Base-by-base conservation (phyloP, 2,329 filamentous ascomycete genomes). In the Aspergillus brasiliensis region DNA sequence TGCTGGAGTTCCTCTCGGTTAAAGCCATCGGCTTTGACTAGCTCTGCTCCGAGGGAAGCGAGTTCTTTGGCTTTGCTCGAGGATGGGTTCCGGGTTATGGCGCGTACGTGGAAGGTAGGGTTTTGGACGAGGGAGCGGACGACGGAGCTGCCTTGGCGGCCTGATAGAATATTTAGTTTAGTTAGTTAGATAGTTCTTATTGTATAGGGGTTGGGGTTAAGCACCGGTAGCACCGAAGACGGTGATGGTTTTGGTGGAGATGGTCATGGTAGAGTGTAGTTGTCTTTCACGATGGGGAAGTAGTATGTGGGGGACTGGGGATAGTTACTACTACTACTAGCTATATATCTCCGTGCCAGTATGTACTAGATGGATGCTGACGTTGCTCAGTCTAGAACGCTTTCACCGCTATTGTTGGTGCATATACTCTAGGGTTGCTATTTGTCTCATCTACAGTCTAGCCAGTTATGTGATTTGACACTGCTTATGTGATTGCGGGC, bases 121-220 rank as follows among this genome's bases (percentile, higher is more conserved):
- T 68, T 67, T 40, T 69, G 64, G 0, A 73, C 63, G 4, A 74
- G 59, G 8, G 67, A 65, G 19, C 63, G 65, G 5, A 64, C 71
- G 2, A 73, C 71, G 3, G 72, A 67, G 11, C 71, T 69, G 15
- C 71, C 72, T 60, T 69, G 67, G 10, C 64, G 65, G 34, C 67
- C 66, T 15, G 63, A 1, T 1, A 5, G 17, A 21, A 5, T 44
- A 19, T 21, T 5, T 68, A 19, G 42, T 5, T n/a, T 27, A 15
- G 44, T 21, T 11, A 1, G n/a, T n/a, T n/a, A n/a, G n/a, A n/a
- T n/a, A n/a, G n/a, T n/a, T n/a, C n/a, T n/a, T n/a, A n/a, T n/a
- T n/a, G n/a, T n/a, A n/a, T n/a, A n/a, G n/a, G n/a, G n/a, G n/a
- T n/a, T n/a, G 5, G 28, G 31, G n/a, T 37, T 15, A 15, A 34